phyloP scores from a whole-genome alignment of 1,284 basidiomycete genomes.

The Ceratobasidium sp. region DNA sequence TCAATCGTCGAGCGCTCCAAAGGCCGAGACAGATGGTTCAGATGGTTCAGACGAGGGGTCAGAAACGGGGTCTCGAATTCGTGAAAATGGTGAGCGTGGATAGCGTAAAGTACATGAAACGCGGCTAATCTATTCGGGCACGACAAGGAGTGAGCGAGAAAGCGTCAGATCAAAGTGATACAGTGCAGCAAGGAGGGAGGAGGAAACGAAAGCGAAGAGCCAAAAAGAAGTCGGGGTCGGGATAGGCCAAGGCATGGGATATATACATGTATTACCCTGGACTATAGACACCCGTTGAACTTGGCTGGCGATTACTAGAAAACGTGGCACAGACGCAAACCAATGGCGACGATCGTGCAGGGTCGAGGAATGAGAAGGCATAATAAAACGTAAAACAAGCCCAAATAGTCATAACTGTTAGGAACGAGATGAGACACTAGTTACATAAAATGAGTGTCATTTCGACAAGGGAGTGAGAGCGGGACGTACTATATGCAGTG shows the following conservation, averaged over 20 bases:
- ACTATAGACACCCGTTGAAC: neutral
- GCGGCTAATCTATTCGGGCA: constrained; percentile 25
- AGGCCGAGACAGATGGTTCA: constrained; percentile 14
- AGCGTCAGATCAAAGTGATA: constrained; percentile 22
- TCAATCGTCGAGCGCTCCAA: constrained; percentile 4
- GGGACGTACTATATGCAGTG: constrained; percentile 41
- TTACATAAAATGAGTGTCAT: constrained; percentile 44
- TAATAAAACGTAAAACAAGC: constrained; percentile 42
- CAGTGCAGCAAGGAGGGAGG: constrained; percentile 31
- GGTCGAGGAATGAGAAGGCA: constrained; percentile 34
- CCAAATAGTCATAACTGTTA: constrained; percentile 44
- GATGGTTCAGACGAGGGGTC: neutral
- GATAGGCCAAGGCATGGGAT: constrained; percentile 15
- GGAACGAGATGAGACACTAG: constrained; percentile 1
- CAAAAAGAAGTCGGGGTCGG: constrained; percentile 20
- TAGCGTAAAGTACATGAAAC: constrained; percentile 34
- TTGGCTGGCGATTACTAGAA: neutral
- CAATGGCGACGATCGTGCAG: constrained; percentile 8
- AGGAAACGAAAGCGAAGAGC: constrained; percentile 43
- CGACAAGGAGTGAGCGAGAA: constrained; percentile 22
- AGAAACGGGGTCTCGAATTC: constrained; percentile 31
- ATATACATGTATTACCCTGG: constrained; percentile 27
- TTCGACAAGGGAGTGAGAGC: neutral
- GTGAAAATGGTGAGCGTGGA: constrained; percentile 29
- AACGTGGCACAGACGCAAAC: constrained; percentile 4